Conservation (phyloP, 768 basidiomycete species). For the Coprinellus aureogranulatus region DNA sequence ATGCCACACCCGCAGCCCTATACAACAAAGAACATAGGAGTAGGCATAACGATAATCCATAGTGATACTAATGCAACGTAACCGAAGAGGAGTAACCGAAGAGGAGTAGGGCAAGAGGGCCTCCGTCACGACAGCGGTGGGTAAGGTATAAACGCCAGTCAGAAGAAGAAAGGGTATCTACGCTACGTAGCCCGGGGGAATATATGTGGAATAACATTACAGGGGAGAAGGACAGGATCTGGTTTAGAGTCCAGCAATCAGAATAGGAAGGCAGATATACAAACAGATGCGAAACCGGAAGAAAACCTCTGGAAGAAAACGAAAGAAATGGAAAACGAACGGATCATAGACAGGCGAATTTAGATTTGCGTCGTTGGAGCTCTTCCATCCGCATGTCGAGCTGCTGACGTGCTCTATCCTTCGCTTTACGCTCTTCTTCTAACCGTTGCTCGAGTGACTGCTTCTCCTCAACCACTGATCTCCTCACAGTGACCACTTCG, state of each 20-base stretch:
- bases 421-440: constrained; percentile 84
- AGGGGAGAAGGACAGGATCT: constrained; percentile 31
- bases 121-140: constrained; percentile 14
- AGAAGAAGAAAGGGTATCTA: constrained; percentile 43
- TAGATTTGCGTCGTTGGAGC: constrained; percentile 80
- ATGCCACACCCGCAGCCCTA: too few species aligned
- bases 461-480: constrained; percentile 85
- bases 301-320: constrained; percentile 8
- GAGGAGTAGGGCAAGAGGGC: constrained; percentile 15
- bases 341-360: constrained; percentile 81
- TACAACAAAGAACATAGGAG: background rate
- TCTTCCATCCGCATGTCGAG: constrained; percentile 88
- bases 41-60: background rate
- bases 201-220: constrained; percentile 32
- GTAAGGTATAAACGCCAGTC: constrained; percentile 30
- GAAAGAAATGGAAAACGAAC: background rate
- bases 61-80: constrained; percentile 9
- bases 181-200: constrained; percentile 34
- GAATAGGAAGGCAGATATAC: constrained; percentile 20
- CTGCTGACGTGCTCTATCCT: constrained; percentile 84
- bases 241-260: constrained; percentile 30
- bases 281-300: constrained; percentile 15
- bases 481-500: constrained; percentile 74
- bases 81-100: background rate
- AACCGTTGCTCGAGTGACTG: constrained; percentile 79